Evolutionary conservation across 2,329 filamentous ascomycete species (phyloP), one percentile per base, ranked within the genome.

Genomic region (Phyllosticta paracitricarpa): DNA sequence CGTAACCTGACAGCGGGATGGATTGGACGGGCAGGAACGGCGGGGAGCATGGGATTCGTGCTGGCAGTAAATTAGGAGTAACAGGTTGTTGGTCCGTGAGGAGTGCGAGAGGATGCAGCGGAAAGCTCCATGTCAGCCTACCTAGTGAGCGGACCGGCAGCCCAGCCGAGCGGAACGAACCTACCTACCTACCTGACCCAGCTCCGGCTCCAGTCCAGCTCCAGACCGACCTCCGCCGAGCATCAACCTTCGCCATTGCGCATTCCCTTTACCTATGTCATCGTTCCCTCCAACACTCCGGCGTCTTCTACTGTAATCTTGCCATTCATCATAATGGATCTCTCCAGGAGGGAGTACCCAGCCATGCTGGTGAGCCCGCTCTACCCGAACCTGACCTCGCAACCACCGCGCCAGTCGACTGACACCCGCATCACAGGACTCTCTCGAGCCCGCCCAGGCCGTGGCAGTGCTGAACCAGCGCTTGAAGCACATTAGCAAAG

Each of bases 341-440:
- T 93, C 71, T 87, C 89, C 73, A 85, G 91, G 77, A 82, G 89
- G 76, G 93, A 97, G 77, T 97, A 97, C 81, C 91, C 93, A 75
- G 87, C 86, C 68, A 87, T 97, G 84, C 87, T 96, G 87, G 93
- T 97, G 82, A 81, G 88, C 77, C 63, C 66, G 63, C 64, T 58
- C 61, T 65, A 55, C 40, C 63, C 57, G 65, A 66, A 52, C 62
- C 59, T 62, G 63, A 63, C 64, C 62, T 54, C 65, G 63, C 64
- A 68, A 67, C 67, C 71, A 70, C 14, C 40, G n/a, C 7, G 40
- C 40, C 40, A n/a, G 14, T 48, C 17, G n/a, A 48, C 40, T 48
- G 40, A 48, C 67, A 74, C 69, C 10, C 57, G 61, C 64, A 64
- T 63, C 64, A 56, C 68, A 97, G 93, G 86, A 87, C 67, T 84